Base-by-base conservation (phyloP, 805 yeast genomes). In the Nakazawaea sp. region DNA sequence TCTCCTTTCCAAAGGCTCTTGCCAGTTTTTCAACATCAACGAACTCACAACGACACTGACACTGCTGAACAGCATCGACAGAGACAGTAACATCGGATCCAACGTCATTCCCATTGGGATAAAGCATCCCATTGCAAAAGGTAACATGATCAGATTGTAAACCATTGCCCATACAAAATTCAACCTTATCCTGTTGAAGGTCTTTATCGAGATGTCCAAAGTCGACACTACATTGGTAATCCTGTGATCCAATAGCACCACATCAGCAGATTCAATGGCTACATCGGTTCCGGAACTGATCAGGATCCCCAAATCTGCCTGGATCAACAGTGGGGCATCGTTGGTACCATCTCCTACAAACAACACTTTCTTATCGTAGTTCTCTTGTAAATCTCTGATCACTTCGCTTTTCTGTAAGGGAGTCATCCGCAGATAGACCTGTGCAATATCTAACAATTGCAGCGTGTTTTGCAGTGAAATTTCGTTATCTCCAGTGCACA, bases 281-380 rank as follows among this genome's bases (percentile, higher is more conserved):
- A 92, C 85, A 51, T 92, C 97, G 0, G 97, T 85, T 4, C 97
- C 96, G 0, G 94, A 75, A 8, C 94, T 81, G 41, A 94, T 76
- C 9, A 97, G 92, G 49, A 94, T 77, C 18, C 98, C 98, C 15
- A 92, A 61, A 46, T 88, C 86, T 1, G 96, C 83, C 39, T 81
- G 72, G 1, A 86, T 95, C 38, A 92, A 68, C 0, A 97, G 97
- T 0, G 98, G 97, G 0, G 97, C 95, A 55, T 92, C 99, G 57
- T 92, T 92, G 46, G 92, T 85, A 42, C 99, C 99, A 60, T 92
- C 99, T 27, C 99, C 99, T 17, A 92, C 81, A 67, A 94, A 88
- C 5, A 89, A 90, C 29, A 92, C 81, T 13, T 66, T 62, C 9
- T 60, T 49, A 2, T 64, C 65, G 11, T 32, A 27, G 18, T 35